Evolutionary conservation across 345 rosid species (phyloP), one percentile per base, ranked within the genome.

Genomic region (Cardamine chenopodiifolia): DNA sequence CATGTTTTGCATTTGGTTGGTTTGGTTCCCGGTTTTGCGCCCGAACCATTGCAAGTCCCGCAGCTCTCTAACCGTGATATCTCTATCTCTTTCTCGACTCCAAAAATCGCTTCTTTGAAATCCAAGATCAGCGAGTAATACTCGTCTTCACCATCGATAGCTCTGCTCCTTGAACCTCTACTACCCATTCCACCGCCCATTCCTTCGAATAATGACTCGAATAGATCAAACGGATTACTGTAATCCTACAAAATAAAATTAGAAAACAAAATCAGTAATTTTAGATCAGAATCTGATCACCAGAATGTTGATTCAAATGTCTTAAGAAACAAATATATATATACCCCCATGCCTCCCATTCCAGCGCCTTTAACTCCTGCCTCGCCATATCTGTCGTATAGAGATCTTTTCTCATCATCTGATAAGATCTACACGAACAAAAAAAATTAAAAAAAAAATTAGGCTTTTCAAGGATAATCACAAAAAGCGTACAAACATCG

Each of bases 321-420:
- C 48, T 39, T 39, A 35, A 44, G 4, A 17, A n/a, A 37, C 6
- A 5, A 45, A 13, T 25, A 62, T 8, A 59, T 56, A 37, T 28
- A 20, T 86, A 94, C 97, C 93, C 98, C 98, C 88, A 76, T 88
- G 69, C 81, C 80, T 79, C 94, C 99, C 96, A 92, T 84, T 63
- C 93, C 96, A 66, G 92, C 90, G 70, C 98, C 98, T 84, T 92
- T 96, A 62, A 96, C 72, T 79, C 97, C 99, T 49, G 97, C 99
- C 80, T 92, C 99, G 3, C 99, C 99, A 34, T 89, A 96, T 81
- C 67, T 89, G 78, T 96, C 99, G 54, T 96, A 96, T n/a, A 96
- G 68, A 19, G 99, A 86, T 54, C 98, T 87, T 76, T 96, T 92
- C 85, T 90, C 99, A 66, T 96, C 97, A 81, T 96, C 97, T 44